A percentile compares a stretch with the other conserved stretches of the same genome.
Evolutionary conservation across 2,329 filamentous ascomycete genomes (phyloP).

Genomic region (Fusarium newnesense): DNA sequence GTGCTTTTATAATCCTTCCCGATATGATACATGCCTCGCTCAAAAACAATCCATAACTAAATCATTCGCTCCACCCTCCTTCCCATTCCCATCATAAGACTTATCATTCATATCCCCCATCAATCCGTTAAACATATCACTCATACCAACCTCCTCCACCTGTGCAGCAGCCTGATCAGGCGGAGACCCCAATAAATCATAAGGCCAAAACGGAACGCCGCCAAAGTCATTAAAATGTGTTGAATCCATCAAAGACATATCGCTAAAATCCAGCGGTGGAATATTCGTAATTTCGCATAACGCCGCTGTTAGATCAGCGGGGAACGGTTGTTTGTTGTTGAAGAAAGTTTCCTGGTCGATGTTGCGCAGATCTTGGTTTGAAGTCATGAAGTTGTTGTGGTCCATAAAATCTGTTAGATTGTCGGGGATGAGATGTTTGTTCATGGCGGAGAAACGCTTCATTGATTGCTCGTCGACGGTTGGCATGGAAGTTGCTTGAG

Average conservation of each 20-base stretch:
- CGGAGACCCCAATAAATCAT: not conserved
- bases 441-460: constrained; percentile 6
- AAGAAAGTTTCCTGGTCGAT: constrained; percentile 12
- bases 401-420: not conserved
- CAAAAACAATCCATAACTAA: not conserved
- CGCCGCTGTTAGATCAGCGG: not conserved
- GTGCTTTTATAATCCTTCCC: not conserved
- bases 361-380: not conserved
- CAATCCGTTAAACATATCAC: not conserved
- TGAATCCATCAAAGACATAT: constrained; percentile 12
- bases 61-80: not conserved
- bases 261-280: not conserved
- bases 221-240: not conserved
- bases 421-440: not conserved
- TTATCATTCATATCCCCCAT: not conserved
- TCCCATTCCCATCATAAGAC: fast-evolving
- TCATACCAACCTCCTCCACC: not conserved
- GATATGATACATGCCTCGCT: not conserved
- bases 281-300: constrained; percentile 22
- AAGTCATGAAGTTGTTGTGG: fast-evolving
- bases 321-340: not conserved
- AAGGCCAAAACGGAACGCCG: constrained; percentile 5
- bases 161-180: not conserved
- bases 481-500: not conserved
- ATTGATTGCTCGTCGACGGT: not conserved